phyloP scores from a whole-genome alignment of 805 yeast species.

The Wickerhamiella sergipiensis region DNA sequence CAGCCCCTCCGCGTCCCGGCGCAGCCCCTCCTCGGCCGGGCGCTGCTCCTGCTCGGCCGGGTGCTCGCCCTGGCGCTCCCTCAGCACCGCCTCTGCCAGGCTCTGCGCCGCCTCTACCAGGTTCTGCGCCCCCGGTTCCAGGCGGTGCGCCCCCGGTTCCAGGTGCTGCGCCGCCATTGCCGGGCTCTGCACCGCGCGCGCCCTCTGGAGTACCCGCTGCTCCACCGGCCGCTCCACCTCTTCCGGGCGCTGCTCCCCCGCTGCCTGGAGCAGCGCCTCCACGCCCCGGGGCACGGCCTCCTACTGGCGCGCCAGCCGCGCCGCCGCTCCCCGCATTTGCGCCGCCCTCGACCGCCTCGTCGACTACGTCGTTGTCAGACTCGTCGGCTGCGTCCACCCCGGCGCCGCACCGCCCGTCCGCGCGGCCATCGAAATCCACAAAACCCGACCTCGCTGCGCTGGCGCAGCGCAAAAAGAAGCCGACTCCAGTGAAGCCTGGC shows the following conservation, averaged over 20 bases:
- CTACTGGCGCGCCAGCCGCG: neutral
- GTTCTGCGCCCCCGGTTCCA: constrained; percentile 2
- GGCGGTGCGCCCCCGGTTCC: constrained; percentile 2
- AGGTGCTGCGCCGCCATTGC: constrained; percentile 6
- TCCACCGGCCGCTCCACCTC: neutral
- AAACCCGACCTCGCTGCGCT: neutral
- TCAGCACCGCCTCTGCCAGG: constrained; percentile 4
- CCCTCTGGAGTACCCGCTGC: neutral
- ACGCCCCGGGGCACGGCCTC: neutral
- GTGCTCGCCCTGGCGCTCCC: constrained; percentile 3
- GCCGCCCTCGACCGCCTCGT: no score
- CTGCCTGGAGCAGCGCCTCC: constrained; percentile 5
- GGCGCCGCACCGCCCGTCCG: neutral
- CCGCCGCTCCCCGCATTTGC: neutral
- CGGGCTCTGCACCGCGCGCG: constrained; percentile 4
- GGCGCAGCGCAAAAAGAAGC: neutral
- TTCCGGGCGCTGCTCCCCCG: constrained; percentile 1
- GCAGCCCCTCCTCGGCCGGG: no score
- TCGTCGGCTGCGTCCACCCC: neutral
- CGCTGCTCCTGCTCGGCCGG: no score
- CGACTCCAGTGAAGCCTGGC: neutral
- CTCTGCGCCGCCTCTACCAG: constrained; percentile 7
- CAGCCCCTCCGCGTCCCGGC: neutral
- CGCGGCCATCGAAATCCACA: neutral
- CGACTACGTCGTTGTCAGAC: neutral